Evolutionary conservation across 164 flowering plant species (phyloP).

Genomic region (Akebia trifoliata): DNA sequence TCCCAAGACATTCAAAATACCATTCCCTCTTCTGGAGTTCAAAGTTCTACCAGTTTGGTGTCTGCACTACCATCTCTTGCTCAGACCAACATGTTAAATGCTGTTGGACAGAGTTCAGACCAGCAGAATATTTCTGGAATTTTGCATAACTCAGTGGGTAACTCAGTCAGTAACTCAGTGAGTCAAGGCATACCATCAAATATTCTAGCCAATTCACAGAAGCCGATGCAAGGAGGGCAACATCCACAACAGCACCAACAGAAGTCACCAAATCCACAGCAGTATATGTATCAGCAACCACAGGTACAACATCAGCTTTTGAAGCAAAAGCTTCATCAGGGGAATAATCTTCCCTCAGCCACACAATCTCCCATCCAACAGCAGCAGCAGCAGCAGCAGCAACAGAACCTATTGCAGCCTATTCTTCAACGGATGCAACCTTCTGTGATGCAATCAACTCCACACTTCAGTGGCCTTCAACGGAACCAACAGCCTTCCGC

Average conservation of each 20-base stretch:
- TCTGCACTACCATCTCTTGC: constrained; percentile 43
- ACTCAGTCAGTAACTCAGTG: constrained; percentile 23
- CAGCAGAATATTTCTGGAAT: constrained; percentile 52
- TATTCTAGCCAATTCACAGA: constrained; percentile 57
- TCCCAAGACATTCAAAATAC: constrained; percentile 50
- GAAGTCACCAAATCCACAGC: constrained; percentile 47
- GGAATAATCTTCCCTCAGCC: constrained; percentile 34
- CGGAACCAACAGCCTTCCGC: no score
- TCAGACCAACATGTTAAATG: constrained; percentile 46
- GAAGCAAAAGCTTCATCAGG: constrained; percentile 50
- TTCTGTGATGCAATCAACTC: constrained; percentile 45
- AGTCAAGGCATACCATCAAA: constrained; percentile 58
- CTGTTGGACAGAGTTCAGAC: constrained; percentile 41
- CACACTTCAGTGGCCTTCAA: constrained; percentile 44
- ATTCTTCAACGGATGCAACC: constrained; percentile 41
- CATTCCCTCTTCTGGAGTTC: constrained; percentile 44
- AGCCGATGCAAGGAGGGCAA: constrained; percentile 70
- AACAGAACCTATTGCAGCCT: constrained; percentile 40
- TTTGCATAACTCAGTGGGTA: constrained; percentile 60
- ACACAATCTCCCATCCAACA: constrained; percentile 65
- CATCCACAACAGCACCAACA: constrained; percentile 25
- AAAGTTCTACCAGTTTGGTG: constrained; percentile 44
- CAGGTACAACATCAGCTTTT: constrained; percentile 25
- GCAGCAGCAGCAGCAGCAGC: no score
- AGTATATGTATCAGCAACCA: constrained; percentile 45